Base-by-base conservation (phyloP, 768 basidiomycete species). In the Leccinum imitatum region DNA sequence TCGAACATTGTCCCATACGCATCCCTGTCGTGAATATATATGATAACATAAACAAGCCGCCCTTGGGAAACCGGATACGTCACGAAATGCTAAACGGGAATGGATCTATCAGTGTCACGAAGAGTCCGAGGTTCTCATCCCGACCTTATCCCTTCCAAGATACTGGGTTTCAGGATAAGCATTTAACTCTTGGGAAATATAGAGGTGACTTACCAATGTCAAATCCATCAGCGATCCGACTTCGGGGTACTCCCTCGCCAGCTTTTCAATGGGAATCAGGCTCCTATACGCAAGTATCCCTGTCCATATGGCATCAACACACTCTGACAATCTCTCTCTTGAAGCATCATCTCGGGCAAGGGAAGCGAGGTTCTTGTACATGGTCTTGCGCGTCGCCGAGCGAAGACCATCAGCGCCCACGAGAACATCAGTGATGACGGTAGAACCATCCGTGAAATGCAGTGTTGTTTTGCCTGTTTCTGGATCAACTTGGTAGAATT, bases 321-420 rank as follows among this genome's bases (percentile, higher is more conserved):
- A 73, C 39, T 63, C 57, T n/a, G 61, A 23, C 21, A 72, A 41
- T 44, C 11, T 50, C 27, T 59, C 52, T 30, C 52, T 53, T 19
- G 53, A 60, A 8, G 47, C 56, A 13, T 60, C 57, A 10, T 64
- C 60, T 46, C 3, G 19, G 7, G 33, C 11, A 11, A 39, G 52
- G 8, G 63, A 62, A 21, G 63, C 68, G 3, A 68, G 53, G 2
- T 56, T 53, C 48, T 58, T 31, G 25, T 72, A 68, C 64, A 78
- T 69, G 9, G 61, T 62, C 19, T 52, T 63, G 39, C 77, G 71
- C 4, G 71, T 67, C 25, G 64, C 68, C 0, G 80, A 81, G 25
- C 68, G 76, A 57, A 81, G 68, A 2, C 80, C 80, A 57, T 82
- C 81, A 8, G 76, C 71, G 1, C 77, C 80, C 8, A 81, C 62